These are phyloP conservation scores for Acanthamoeba divionensis DNA, from an alignment of 208 protist genomes.

Conservation along the genomic window DNA sequence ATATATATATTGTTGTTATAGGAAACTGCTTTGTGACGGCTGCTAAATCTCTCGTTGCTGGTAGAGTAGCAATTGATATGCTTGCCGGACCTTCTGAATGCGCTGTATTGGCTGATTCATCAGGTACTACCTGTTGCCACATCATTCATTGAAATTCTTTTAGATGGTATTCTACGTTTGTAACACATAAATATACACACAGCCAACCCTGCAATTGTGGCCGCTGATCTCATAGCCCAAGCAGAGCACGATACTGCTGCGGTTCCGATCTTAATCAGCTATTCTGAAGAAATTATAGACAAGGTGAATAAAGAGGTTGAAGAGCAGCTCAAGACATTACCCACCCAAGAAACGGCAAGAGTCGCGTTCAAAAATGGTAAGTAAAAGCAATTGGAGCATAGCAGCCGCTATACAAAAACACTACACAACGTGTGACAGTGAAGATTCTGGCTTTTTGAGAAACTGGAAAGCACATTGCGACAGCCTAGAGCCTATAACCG, in stretches of 20 bases:
- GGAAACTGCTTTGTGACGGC: conserved; percentile 83
- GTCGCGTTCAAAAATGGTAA: conserved; percentile 22
- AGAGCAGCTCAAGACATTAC: conserved; percentile 59
- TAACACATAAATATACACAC: too few species aligned
- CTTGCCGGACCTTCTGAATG: conserved; percentile 80
- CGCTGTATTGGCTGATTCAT: conserved; percentile 73
- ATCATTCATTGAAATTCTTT: too few species aligned
- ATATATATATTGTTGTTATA: too few species aligned
- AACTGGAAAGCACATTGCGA: too few species aligned
- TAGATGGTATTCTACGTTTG: too few species aligned
- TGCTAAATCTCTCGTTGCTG: conserved; percentile 81
- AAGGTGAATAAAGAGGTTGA: conserved; percentile 61
- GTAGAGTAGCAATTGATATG: conserved; percentile 82
- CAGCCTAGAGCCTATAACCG: neutral
- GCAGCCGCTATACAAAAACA: too few species aligned
- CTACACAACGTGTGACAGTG: too few species aligned
- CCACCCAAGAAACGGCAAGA: conserved; percentile 59
- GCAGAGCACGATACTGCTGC: conserved; percentile 79
- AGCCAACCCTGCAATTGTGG: conserved; percentile 73
- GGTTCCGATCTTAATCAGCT: conserved; percentile 69
- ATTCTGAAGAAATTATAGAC: conserved; percentile 53
- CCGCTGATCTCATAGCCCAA: conserved; percentile 81
- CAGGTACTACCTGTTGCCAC: too few species aligned
- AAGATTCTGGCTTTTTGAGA: too few species aligned
- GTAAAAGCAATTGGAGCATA: too few species aligned